Percentiles rank a stretch among this genome's conserved stretches.
These are phyloP conservation scores for Talaromyces sp. DNA, from an alignment of 2,329 filamentous ascomycete species.

Conservation along the genomic window DNA sequence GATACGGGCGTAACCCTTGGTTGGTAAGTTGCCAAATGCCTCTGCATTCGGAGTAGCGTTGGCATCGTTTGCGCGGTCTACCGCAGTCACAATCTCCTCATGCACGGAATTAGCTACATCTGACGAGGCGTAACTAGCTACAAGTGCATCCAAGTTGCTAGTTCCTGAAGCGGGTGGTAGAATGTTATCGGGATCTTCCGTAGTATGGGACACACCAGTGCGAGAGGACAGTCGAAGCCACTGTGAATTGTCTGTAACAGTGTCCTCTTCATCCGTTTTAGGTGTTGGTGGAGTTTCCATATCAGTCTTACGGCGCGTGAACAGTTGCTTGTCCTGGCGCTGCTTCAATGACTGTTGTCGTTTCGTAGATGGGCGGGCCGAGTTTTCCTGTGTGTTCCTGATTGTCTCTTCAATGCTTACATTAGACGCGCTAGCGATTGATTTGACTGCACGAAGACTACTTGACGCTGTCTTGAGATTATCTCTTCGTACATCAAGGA, in stretches of 20 bases:
- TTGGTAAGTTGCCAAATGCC: constrained; percentile 43
- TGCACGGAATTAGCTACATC: constrained; percentile 70
- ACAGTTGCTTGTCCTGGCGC: constrained; percentile 86
- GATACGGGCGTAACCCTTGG: constrained; percentile 75
- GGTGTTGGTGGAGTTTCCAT: constrained; percentile 57
- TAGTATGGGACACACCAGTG: constrained; percentile 56
- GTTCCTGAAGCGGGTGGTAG: constrained; percentile 58
- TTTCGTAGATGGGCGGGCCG: constrained; percentile 63
- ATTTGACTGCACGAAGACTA: constrained; percentile 85
- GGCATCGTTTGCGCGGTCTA: constrained; percentile 60
- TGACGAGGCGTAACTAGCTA: constrained; percentile 71
- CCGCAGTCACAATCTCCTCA: constrained; percentile 72
- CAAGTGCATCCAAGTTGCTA: constrained; percentile 78
- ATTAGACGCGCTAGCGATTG: constrained; percentile 78
- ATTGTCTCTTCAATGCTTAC: constrained; percentile 67
- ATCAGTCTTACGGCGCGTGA: constrained; percentile 70
- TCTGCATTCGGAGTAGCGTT: constrained; percentile 64
- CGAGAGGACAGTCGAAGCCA: constrained; percentile 60
- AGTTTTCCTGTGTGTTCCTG: constrained; percentile 58
- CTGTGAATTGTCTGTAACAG: constrained; percentile 53
- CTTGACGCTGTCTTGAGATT: constrained; percentile 71
- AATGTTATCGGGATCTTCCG: constrained; percentile 66
- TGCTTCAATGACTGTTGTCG: constrained; percentile 77
- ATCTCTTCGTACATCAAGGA: constrained; percentile 59
- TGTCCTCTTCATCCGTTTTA: constrained; percentile 60